A percentile compares a stretch with the other conserved stretches of the same genome.
Evolutionary conservation across 257 asterid genomes (phyloP).

Genomic region (Galeopsis tetrahit): DNA sequence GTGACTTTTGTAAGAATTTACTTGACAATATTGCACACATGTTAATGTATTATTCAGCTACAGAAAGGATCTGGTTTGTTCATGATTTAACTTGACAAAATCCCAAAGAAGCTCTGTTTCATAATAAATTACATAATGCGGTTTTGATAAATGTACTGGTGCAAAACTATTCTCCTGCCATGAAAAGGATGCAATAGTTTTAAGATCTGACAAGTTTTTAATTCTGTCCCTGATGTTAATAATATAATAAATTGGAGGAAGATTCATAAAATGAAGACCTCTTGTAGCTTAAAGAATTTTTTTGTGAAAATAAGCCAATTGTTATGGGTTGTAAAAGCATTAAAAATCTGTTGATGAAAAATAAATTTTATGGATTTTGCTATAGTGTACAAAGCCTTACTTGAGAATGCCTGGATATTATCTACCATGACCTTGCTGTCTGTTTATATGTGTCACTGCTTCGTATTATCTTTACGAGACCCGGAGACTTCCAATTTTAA

Average conservation of each 20-base stretch:
- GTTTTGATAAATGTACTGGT: not conserved
- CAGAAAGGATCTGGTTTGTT: slow-evolving; percentile 13
- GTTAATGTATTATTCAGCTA: not conserved
- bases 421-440: not conserved
- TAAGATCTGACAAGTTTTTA: not conserved
- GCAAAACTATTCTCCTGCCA: not conserved
- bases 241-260: not conserved
- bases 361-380: slow-evolving; percentile 8
- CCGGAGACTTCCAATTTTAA: slow-evolving; percentile 11
- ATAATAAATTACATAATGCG: not conserved
- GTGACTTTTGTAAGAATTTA: not conserved
- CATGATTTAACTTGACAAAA: slow-evolving; percentile 17
- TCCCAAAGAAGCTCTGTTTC: not conserved
- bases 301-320: slow-evolving; percentile 11
- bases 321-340: slow-evolving; percentile 12
- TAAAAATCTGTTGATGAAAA: not conserved
- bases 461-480: slow-evolving; percentile 3
- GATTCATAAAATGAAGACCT: not conserved
- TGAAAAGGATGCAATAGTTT: slow-evolving; percentile 9
- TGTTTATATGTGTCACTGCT: slow-evolving; percentile 8
- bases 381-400: slow-evolving; percentile 4
- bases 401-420: not conserved
- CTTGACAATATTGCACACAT: not conserved
- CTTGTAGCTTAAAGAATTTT: slow-evolving; percentile 13
- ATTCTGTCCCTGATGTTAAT: not conserved